These are phyloP conservation scores for Russula olivacea DNA, from an alignment of 768 basidiomycete genomes.

Conservation along the genomic window DNA sequence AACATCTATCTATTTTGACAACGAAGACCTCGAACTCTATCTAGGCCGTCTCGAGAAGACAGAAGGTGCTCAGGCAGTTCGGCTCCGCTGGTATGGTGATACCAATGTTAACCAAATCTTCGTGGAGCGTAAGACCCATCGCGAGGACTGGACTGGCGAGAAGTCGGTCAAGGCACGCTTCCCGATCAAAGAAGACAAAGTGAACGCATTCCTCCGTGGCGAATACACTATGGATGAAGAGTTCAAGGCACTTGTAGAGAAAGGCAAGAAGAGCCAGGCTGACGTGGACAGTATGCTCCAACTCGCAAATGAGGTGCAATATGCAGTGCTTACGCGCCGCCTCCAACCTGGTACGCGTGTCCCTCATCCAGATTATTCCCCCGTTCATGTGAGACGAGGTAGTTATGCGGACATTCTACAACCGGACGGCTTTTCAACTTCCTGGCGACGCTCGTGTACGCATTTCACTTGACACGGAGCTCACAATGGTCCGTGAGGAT, in stretches of 20 bases:
- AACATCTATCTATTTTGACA: constrained; percentile 96
- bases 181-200: constrained; percentile 87
- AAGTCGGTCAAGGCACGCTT: constrained; percentile 98
- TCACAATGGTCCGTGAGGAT: constrained; percentile 92
- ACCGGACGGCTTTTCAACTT: constrained; percentile 97
- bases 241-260: constrained; percentile 77
- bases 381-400: constrained; percentile 1
- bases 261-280: constrained; percentile 87
- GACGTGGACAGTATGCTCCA: constrained; percentile 95
- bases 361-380: neutral
- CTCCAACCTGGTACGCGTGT: constrained; percentile 66
- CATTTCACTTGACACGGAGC: constrained; percentile 95
- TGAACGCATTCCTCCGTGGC: constrained; percentile 86
- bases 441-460: constrained; percentile 98
- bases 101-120: constrained; percentile 76
- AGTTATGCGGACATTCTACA: constrained; percentile 98
- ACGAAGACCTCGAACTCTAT: constrained; percentile 92
- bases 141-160: constrained; percentile 99
- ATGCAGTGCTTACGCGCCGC: constrained; percentile 74
- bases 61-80: constrained; percentile 95
- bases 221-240: constrained; percentile 92
- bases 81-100: constrained; percentile 96
- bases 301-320: constrained; percentile 95
- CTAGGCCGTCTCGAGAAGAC: constrained; percentile 97
- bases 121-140: constrained; percentile 85